Percentiles rank a stretch among this genome's conserved stretches.
Conservation (phyloP, 352 stramenopile genomes). For the Saprolegnia parasitica region DNA sequence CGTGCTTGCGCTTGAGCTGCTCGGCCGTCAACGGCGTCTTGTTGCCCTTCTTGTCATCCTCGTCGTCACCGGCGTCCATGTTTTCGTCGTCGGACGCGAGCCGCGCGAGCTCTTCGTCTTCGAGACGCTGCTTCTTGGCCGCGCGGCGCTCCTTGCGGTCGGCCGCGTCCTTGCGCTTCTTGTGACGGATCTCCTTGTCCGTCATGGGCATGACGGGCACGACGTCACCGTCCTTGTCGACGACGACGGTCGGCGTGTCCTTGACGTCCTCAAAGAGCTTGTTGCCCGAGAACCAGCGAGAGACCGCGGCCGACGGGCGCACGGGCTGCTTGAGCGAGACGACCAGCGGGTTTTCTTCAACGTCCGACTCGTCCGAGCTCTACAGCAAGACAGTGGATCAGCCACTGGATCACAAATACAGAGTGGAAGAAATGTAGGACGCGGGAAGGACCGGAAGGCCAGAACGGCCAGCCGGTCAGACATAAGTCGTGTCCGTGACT, state of each 20-base stretch:
- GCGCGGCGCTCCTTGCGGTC: constrained; percentile 86
- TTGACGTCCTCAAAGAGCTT: constrained; percentile 75
- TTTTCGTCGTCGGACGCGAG: constrained; percentile 49
- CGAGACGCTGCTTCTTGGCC: constrained; percentile 72
- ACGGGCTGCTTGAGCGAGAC: constrained; percentile 74
- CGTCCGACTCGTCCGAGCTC: constrained; percentile 71
- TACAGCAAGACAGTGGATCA: constrained; percentile 30
- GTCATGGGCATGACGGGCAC: constrained; percentile 94
- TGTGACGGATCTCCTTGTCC: constrained; percentile 97
- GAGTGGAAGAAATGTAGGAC: constrained; percentile 56
- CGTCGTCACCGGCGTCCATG: constrained; percentile 25
- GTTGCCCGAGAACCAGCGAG: constrained; percentile 82
- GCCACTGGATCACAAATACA: constrained; percentile 5
- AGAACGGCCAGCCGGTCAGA: constrained; percentile 57
- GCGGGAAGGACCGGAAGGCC: constrained; percentile 62
- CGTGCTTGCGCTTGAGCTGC: constrained; percentile 30
- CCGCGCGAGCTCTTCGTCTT: constrained; percentile 64
- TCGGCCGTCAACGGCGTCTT: constrained; percentile 25
- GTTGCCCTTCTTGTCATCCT: constrained; percentile 31
- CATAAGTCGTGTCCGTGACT: constrained; percentile 69
- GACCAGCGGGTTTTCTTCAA: constrained; percentile 56
- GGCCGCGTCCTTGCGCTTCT: constrained; percentile 94
- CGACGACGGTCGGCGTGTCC: constrained; percentile 32
- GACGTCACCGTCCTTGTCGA: constrained; percentile 30
- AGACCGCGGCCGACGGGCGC: constrained; percentile 66